Base-by-base conservation (phyloP, 2,329 filamentous ascomycete species). In the Colletotrichum sp. region DNA sequence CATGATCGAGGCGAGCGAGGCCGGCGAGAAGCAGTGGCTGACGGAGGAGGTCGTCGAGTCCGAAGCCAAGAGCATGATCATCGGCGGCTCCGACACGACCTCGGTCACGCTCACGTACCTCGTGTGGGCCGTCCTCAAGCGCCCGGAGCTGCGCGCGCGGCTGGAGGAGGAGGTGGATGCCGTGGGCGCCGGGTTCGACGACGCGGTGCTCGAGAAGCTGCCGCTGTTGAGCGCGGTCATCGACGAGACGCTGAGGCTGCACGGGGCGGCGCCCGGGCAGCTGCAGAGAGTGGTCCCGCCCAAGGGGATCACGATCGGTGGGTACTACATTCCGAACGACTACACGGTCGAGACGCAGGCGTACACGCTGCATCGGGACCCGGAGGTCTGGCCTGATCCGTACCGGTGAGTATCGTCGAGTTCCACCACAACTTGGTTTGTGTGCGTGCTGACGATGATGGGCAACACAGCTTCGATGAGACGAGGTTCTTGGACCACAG, bases 31-130 rank as follows among this genome's bases (percentile, higher is more conserved):
- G 18, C 29, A 43, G 36, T 68, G 33, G 69, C 21, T 73, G 3
- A 66, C 66, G 3, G 67, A 73, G 15, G 27, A 76, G 1, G 85
- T 88, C 31, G 80, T 88, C 4, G 70, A 77, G 6, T 76, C 77
- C 18, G 84, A 88, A 58, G 86, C 87, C 0, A 80, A 81, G 24
- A 77, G 75, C 1, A 88, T 86, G 76, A 89, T 90, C 66, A 71
- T 87, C 11, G 89, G 87, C 4, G 89, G 88, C 4, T 87, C 83
- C 55, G 88, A 90, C 72, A 90, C 88, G 0, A 89, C 88, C 0
- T 84, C 88, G 2, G 82, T 84, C 18, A 86, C 86, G 0, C 74
- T 90, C 62, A 90, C 87, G 0, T 90, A 89, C 70, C 78, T 87
- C 0, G 76, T 85, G 8, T 89, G 84, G 84, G 77, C 79, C 8